phyloP scores from a whole-genome alignment of 108 stramenopile genomes.

The Tribonema minus region DNA sequence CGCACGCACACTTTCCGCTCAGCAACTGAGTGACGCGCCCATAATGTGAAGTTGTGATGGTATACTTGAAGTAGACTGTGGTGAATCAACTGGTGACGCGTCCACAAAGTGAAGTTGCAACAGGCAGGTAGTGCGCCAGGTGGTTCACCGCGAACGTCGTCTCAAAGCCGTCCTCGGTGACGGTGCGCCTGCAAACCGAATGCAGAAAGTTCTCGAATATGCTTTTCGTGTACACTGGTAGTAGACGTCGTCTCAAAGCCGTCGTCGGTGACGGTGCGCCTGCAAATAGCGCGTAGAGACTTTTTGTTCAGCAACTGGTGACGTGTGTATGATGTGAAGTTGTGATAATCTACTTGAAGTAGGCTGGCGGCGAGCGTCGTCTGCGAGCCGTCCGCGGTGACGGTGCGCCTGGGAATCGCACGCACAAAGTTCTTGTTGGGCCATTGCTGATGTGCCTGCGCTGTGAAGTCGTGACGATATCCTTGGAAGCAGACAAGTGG shows the following conservation, averaged over 20 bases:
- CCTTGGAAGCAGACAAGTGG: background rate
- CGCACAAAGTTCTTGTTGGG: no score
- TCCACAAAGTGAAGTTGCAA: background rate
- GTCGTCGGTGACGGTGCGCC: background rate
- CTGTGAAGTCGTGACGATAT: background rate
- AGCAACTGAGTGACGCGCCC: no score
- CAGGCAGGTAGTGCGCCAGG: background rate
- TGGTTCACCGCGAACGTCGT: background rate
- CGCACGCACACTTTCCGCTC: no score
- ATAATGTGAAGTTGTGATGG: background rate
- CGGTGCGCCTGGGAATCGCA: no score
- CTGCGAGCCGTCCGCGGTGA: background rate
- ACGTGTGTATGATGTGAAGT: background rate
- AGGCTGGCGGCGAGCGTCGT: background rate
- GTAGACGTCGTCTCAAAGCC: background rate
- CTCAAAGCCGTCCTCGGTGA: background rate
- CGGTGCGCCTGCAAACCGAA: no score
- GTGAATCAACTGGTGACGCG: background rate
- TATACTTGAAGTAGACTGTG: background rate
- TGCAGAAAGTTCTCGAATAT: no score
- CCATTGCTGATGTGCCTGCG: no score
- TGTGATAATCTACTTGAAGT: background rate
- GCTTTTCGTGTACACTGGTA: no score
- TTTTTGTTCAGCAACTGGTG: background rate
- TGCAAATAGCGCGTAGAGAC: no score